These are phyloP conservation scores for Curvularia sp. DNA, from an alignment of 2,329 filamentous ascomycete genomes.

Conservation along the genomic window DNA sequence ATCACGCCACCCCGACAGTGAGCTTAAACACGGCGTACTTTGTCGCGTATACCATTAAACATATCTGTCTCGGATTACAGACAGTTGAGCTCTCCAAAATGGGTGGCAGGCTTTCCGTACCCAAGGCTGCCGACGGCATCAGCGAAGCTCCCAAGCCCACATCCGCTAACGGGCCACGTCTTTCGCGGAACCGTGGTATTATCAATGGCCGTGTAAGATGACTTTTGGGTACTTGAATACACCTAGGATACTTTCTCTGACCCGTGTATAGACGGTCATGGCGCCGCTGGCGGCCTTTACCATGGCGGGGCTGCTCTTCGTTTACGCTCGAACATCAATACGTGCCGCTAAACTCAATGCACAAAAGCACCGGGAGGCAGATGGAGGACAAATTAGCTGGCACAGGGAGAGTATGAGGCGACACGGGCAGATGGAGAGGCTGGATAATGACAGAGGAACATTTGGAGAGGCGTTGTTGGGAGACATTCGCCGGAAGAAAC, in stretches of 20 bases:
- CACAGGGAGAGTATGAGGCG: slow-evolving; percentile 61
- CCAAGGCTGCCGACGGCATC: slow-evolving; percentile 52
- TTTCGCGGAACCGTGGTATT: slow-evolving; percentile 40
- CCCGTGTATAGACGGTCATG: slow-evolving; percentile 56
- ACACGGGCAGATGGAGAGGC: slow-evolving; percentile 58
- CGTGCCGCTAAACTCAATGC: slow-evolving; percentile 71
- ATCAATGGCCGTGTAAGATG: slow-evolving; percentile 46
- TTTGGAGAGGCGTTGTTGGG: slow-evolving; percentile 45
- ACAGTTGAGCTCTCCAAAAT: slow-evolving; percentile 38
- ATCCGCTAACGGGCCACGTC: slow-evolving; percentile 40
- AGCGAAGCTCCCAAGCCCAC: slow-evolving; percentile 51
- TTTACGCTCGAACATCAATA: slow-evolving; percentile 70
- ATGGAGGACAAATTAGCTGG: slow-evolving; percentile 63
- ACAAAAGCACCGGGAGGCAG: slow-evolving; percentile 63
- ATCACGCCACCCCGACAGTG: slow-evolving; percentile 14
- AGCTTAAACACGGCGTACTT: not conserved
- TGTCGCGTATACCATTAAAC: not conserved
- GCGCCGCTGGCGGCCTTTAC: slow-evolving; percentile 68
- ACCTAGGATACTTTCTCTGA: slow-evolving; percentile 14
- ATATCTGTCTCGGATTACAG: not conserved
- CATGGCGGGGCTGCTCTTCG: slow-evolving; percentile 66
- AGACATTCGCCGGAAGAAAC: slow-evolving; percentile 44
- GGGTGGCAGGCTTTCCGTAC: slow-evolving; percentile 57
- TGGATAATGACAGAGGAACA: slow-evolving; percentile 48
- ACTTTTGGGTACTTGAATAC: not conserved